Conservation (phyloP, 257 asterid species). For the Penstemon newberryi region DNA sequence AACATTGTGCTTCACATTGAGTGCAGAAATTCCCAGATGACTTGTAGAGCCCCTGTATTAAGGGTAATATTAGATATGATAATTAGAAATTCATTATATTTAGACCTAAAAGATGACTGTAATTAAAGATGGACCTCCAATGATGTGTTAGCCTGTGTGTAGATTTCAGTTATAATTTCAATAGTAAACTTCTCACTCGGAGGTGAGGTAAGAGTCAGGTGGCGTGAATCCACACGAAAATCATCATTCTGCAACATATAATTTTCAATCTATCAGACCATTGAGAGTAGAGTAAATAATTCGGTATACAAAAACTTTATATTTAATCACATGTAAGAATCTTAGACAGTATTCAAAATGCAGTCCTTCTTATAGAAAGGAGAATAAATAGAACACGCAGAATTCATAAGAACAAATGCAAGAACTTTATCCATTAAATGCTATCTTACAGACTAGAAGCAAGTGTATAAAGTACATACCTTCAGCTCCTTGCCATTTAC, state of each 20-base stretch:
- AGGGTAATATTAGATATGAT: slow-evolving; percentile 12
- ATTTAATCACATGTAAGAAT: slow-evolving; percentile 12
- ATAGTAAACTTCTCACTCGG: slow-evolving; percentile 70
- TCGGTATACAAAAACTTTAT: background rate
- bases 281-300: background rate
- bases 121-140: slow-evolving; percentile 54
- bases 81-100: background rate
- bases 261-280: slow-evolving; percentile 4
- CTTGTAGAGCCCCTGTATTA: slow-evolving; percentile 86
- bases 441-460: slow-evolving; percentile 11
- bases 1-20: slow-evolving; percentile 98
- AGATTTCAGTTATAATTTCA: slow-evolving; percentile 82
- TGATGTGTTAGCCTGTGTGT: slow-evolving; percentile 88
- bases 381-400: slow-evolving; percentile 17
- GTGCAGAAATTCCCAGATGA: slow-evolving; percentile 95
- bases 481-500: slow-evolving; percentile 67
- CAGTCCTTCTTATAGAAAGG: background rate
- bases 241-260: slow-evolving; percentile 63
- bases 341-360: background rate
- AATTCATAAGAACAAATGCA: background rate
- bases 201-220: slow-evolving; percentile 71
- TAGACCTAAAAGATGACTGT: too few species aligned
- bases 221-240: slow-evolving; percentile 61
- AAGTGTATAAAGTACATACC: slow-evolving; percentile 39
- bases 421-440: slow-evolving; percentile 5